A percentile compares a stretch with the other conserved stretches of the same genome.
Evolutionary conservation across 2,329 filamentous ascomycete genomes (phyloP).

Genomic region (Cercospora zeae-maydis): DNA sequence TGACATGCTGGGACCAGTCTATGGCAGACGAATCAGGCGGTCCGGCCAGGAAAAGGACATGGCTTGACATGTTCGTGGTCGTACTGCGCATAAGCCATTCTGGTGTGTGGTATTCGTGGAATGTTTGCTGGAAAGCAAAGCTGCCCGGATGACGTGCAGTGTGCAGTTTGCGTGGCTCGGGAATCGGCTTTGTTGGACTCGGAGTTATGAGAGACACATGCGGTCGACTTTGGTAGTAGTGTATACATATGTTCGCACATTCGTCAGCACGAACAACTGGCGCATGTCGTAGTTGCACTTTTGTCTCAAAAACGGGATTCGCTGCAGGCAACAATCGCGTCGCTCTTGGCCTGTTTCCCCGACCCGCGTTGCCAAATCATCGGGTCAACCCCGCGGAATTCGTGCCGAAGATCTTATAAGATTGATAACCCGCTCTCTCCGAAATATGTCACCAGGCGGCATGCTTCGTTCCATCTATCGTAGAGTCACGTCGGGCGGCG

Average conservation of each 20-base stretch:
- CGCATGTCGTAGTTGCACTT: neutral
- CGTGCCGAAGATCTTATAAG: conserved; percentile 5
- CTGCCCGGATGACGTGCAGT: neutral
- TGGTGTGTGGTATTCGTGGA: neutral
- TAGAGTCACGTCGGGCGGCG: conserved; percentile 9
- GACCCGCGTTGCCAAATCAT: neutral
- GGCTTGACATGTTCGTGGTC: neutral
- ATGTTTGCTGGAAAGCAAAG: neutral
- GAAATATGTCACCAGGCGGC: conserved; percentile 4
- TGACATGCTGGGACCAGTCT: conserved; percentile 50
- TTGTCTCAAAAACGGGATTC: neutral
- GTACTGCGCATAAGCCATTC: conserved; percentile 1
- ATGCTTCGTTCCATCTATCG: conserved; percentile 21
- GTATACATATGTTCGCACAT: neutral
- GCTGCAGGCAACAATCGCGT: neutral
- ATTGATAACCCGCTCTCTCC: neutral
- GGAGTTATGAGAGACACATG: neutral
- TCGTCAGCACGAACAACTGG: neutral
- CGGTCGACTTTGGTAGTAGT: neutral
- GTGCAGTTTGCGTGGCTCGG: neutral
- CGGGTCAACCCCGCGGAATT: neutral
- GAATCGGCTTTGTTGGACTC: neutral
- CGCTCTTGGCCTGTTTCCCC: neutral
- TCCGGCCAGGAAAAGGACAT: conserved; percentile 54
- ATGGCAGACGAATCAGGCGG: conserved; percentile 57